Evolutionary conservation across 2,329 filamentous ascomycete genomes (phyloP).

Genomic region (Fonsecaea monophora): DNA sequence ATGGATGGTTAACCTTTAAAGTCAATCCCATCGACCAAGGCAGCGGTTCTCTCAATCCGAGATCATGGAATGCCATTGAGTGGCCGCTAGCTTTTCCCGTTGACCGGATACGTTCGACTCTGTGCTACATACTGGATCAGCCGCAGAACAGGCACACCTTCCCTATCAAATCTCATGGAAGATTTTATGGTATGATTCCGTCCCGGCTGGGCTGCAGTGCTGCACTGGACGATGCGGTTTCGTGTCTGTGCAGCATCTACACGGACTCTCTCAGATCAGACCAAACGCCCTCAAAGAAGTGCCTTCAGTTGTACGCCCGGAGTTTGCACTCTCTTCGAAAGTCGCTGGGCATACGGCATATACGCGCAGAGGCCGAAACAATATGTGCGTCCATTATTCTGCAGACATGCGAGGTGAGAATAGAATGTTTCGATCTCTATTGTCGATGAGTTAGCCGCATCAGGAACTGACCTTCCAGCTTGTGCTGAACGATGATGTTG

Average conservation of each 20-base stretch:
- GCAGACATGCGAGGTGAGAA: conserved; percentile 32
- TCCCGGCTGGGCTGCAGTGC: conserved; percentile 2
- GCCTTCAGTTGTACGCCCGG: conserved; percentile 13
- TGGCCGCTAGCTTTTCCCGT: conserved; percentile 10
- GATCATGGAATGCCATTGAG: not conserved
- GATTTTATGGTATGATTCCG: conserved; percentile 21
- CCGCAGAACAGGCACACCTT: conserved; percentile 5
- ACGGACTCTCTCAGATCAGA: not conserved
- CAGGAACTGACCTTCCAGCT: conserved; percentile 17
- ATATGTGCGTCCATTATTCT: conserved; percentile 33
- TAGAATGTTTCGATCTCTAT: not conserved
- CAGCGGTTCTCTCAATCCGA: not conserved
- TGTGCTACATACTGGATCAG: conserved; percentile 17
- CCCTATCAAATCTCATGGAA: conserved; percentile 19
- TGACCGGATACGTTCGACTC: conserved; percentile 6
- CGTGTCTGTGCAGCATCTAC: conserved; percentile 23
- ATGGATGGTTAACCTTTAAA: not conserved
- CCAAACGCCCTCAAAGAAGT: not conserved
- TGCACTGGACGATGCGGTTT: conserved; percentile 19
- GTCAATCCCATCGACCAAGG: not conserved
- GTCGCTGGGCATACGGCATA: not conserved
- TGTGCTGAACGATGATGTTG: conserved; percentile 22
- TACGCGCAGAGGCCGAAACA: conserved; percentile 25
- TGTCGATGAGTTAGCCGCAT: not conserved
- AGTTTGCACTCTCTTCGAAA: conserved; percentile 19